phyloP scores from a whole-genome alignment of 73 alveolate genomes.

The Paramecium sexaurelia region DNA sequence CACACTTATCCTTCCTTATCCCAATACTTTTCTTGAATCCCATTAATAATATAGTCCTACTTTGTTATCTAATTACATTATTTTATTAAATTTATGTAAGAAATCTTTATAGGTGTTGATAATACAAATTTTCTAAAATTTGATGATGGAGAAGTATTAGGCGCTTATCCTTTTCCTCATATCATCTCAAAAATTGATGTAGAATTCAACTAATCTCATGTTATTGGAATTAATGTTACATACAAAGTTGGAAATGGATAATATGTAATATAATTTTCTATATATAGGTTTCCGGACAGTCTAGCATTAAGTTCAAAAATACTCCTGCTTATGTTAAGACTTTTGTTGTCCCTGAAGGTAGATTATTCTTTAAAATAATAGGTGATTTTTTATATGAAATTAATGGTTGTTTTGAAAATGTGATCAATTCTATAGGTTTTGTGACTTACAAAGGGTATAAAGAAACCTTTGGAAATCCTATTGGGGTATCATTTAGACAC shows the following conservation, averaged over 20 bases:
- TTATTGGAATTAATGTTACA: background rate
- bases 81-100: background rate
- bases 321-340: background rate
- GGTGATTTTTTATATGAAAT: slow-evolving; percentile 40
- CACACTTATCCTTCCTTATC: background rate
- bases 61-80: background rate
- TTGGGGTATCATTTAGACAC: slow-evolving; percentile 38
- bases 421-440: slow-evolving; percentile 32
- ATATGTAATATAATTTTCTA: background rate
- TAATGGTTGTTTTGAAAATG: background rate
- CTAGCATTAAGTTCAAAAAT: slow-evolving; percentile 2
- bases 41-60: background rate
- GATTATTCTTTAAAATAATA: background rate
- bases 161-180: background rate
- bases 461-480: slow-evolving; percentile 28
- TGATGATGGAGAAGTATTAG: background rate
- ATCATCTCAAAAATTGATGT: background rate
- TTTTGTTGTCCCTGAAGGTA: background rate
- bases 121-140: background rate
- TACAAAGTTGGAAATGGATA: slow-evolving; percentile 44
- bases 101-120: slow-evolving; percentile 25
- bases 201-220: background rate
- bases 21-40: background rate
- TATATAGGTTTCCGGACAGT: background rate
- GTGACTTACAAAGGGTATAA: slow-evolving; percentile 9